Evolutionary conservation across 73 alveolate species (phyloP).

Genomic region (Paramecium biaurelia): DNA sequence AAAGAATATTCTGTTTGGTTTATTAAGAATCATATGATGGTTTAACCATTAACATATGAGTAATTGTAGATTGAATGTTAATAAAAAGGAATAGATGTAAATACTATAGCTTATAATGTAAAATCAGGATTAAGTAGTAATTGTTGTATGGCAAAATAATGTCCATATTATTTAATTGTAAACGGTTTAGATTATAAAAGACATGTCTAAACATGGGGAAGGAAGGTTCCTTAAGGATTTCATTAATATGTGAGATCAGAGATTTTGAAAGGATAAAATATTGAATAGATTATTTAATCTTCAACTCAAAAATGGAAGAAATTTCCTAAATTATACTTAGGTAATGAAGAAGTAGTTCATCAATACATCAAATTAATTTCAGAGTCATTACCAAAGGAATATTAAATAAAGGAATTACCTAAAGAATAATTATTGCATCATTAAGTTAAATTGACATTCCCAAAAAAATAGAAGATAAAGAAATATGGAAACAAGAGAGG

Average conservation of each 20-base stretch:
- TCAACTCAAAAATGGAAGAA: conserved; percentile 4
- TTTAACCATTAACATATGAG: conserved; percentile 20
- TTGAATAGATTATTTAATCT: neutral
- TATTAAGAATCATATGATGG: conserved; percentile 2
- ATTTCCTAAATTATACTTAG: neutral
- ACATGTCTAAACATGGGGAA: conserved; percentile 40
- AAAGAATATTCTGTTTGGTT: neutral
- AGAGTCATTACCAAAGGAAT: neutral
- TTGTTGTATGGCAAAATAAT: neutral
- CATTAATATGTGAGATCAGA: conserved; percentile 2
- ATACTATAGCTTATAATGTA: neutral
- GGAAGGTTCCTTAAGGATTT: conserved; percentile 14
- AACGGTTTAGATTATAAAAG: conserved; percentile 26
- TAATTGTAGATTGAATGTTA: neutral
- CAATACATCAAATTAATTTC: conserved; percentile 2
- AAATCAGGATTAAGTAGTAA: conserved; percentile 26
- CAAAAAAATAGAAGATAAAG: neutral
- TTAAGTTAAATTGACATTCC: conserved; percentile 25
- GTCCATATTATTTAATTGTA: neutral
- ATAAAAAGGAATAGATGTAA: neutral
- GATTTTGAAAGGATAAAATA: neutral
- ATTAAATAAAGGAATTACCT: neutral
- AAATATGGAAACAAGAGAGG: conserved; percentile 1
- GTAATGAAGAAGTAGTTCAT: neutral
- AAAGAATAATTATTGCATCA: neutral